These are phyloP conservation scores for Fragaria ananassa DNA, from an alignment of 306 rosid species.

Conservation along the genomic window DNA sequence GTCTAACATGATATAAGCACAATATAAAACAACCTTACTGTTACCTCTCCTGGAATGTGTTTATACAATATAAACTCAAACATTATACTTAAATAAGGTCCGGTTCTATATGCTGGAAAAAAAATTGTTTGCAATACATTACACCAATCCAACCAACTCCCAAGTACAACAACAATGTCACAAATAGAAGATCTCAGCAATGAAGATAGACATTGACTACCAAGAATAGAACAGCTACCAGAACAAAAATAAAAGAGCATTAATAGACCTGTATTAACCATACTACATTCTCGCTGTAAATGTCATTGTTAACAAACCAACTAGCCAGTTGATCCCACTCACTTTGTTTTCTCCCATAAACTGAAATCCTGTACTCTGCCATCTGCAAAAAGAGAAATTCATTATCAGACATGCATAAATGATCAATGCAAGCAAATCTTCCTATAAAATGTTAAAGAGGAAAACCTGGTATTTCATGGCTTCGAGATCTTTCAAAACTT, in stretches of 20 bases:
- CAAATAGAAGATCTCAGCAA: too few species aligned
- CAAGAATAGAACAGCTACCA: constrained; percentile 5
- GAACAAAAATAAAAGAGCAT: constrained; percentile 9
- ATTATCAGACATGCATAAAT: neutral
- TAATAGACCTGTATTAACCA: constrained; percentile 84
- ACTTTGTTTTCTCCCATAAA: constrained; percentile 89
- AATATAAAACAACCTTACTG: neutral
- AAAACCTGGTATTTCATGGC: constrained; percentile 83
- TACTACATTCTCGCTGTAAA: constrained; percentile 73
- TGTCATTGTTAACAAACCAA: constrained; percentile 82
- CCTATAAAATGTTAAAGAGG: neutral
- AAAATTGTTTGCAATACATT: neutral
- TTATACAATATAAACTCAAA: neutral
- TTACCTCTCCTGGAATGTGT: neutral
- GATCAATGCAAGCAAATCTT: neutral
- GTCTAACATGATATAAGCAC: neutral
- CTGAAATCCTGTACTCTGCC: constrained; percentile 92
- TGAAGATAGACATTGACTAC: constrained; percentile 16
- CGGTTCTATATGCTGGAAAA: neutral
- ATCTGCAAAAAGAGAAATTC: constrained; percentile 43
- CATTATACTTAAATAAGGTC: neutral
- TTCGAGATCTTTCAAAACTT: constrained; percentile 78
- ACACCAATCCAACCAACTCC: neutral
- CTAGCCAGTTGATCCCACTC: constrained; percentile 96
- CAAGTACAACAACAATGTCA: neutral